Base-by-base conservation (phyloP, 176 grass and related monocot species). In the Oryza coarctata region DNA sequence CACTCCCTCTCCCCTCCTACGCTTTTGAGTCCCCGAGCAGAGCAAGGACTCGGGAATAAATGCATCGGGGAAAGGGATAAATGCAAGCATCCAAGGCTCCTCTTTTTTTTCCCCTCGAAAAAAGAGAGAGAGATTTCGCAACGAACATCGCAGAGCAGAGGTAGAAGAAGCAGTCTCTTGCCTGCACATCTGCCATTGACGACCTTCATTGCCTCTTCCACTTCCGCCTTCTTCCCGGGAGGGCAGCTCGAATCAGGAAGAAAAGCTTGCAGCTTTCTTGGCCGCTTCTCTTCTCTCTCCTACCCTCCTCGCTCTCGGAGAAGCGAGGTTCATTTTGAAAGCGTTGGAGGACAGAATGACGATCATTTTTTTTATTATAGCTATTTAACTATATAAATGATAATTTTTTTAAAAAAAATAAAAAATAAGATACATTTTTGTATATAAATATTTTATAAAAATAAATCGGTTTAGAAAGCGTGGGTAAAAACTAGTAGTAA, bases 51-150 rank as follows among this genome's bases (percentile, higher is more conserved):
- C 18, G 28, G 67, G 14, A 81, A 68, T 44, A 9, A 39, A 40
- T 31, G 77, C 64, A 13, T 68, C 70, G 82, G 50, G 44, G 14
- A 60, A 25, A 45, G 81, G 49, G 63, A 72, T 82, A 66, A 79
- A 77, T 65, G 79, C 45, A 35, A 76, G 88, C 23, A 90, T 90
- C 84, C 88, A 83, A 86, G 39, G 83, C 81, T 22, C 2, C 75
- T 38, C 45, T 41, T 44, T 70, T 57, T 26, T 23, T 28, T 22
- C 33, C 33, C 28, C 0, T 26, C 13, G 28, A 12, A 15, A 27
- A 20, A 20, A 30, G 28, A 65, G 0, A 29, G 0, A 78, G 6
- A 62, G 15, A 75, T 43, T 39, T 20, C 22, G 2, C 22, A 8
- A 25, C 2, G 55, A 60, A 60, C 27, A 41, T 7, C 13, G 11